Base-by-base conservation (phyloP, 176 grass and related monocot species). In the Sorghum bicolor region DNA sequence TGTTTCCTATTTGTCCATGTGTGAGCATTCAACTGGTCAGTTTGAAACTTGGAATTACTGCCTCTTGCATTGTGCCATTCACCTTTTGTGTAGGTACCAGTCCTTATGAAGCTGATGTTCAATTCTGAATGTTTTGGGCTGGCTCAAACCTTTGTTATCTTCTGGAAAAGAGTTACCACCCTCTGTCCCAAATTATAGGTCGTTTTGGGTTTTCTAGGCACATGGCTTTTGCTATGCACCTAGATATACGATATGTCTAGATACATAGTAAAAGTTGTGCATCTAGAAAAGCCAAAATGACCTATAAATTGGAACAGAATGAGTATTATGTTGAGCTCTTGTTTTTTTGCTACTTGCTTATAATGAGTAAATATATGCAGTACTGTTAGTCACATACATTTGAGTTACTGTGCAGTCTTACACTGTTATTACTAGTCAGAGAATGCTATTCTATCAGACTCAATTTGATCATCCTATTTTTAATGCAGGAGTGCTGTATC, bases 401-500 rank as follows among this genome's bases (percentile, higher is more conserved):
- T 73, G 15, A 16, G 25, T 50, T 50, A 48, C 25, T 28, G 3
- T 29, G 39, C 32, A 16, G 50, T 55, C 7, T 55, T 22, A 55
- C 50, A 55, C 50, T 55, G 6, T 55, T 55, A 55, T 55, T 15
- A 14, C 25, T 61, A 62, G 16, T 75, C 2, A 30, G 30, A 71
- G 29, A 84, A 60, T 84, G 34, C n/a, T 30, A 66, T 44, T 44
- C 4, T 43, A 72, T 36, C n/a, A 32, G 32, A 37, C 8, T 34
- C 20, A n/a, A 29, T 75, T 8, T 76, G 20, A 76, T 67, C 1
- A 28, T 16, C 47, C 6, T 22, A 36, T 65, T 77, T 64, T 13
- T 20, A 86, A 73, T 88, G 30, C 82, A 97, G 92, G 94, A 94
- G 73, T 97, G 94, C 63, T 94, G 94, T 64, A 94, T 97, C 75